Percentiles rank a stretch among this genome's conserved stretches.
phyloP scores from a whole-genome alignment of 2,329 filamentous ascomycete genomes.

The Cladobotryum mycophilum region DNA sequence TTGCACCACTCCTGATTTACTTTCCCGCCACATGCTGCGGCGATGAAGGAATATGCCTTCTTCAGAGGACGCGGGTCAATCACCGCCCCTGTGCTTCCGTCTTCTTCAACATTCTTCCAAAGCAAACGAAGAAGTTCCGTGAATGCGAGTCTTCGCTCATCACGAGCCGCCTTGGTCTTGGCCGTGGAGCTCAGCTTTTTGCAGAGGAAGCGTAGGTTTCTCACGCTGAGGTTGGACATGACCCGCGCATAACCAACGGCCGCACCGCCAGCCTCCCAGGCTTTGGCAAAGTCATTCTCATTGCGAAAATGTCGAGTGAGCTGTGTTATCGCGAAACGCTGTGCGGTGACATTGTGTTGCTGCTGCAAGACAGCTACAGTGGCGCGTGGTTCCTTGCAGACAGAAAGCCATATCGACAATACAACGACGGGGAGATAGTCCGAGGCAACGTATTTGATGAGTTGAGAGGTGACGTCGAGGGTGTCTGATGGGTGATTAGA shows the following conservation, averaged over 20 bases:
- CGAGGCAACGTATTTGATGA: slow-evolving; percentile 1
- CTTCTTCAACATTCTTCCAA: neutral
- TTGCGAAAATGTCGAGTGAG: slow-evolving; percentile 2
- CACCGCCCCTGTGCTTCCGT: too few relatives aligned
- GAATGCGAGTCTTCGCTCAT: neutral
- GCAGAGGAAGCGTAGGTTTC: neutral
- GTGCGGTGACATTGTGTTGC: neutral
- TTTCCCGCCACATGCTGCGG: slow-evolving; percentile 1
- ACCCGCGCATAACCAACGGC: slow-evolving; percentile 3
- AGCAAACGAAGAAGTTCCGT: slow-evolving; percentile 4
- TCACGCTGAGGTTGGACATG: slow-evolving; percentile 1
- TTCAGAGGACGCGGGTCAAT: slow-evolving; percentile 3
- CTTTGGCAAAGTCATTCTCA: slow-evolving; percentile 3
- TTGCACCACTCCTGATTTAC: slow-evolving; percentile 1
- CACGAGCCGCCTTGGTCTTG: neutral
- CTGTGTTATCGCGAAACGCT: neutral
- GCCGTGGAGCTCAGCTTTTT: neutral
- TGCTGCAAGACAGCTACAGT: slow-evolving; percentile 1
- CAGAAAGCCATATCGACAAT: neutral
- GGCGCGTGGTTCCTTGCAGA: neutral
- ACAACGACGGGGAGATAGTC: slow-evolving; percentile 1
- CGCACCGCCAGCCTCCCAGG: slow-evolving; percentile 2
- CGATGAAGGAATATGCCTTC: neutral
- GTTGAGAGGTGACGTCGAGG: slow-evolving; percentile 1
- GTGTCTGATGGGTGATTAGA: neutral